These are phyloP conservation scores for Dioscorea zingiberensis DNA, from an alignment of 106 monocot genomes.

Conservation along the genomic window DNA sequence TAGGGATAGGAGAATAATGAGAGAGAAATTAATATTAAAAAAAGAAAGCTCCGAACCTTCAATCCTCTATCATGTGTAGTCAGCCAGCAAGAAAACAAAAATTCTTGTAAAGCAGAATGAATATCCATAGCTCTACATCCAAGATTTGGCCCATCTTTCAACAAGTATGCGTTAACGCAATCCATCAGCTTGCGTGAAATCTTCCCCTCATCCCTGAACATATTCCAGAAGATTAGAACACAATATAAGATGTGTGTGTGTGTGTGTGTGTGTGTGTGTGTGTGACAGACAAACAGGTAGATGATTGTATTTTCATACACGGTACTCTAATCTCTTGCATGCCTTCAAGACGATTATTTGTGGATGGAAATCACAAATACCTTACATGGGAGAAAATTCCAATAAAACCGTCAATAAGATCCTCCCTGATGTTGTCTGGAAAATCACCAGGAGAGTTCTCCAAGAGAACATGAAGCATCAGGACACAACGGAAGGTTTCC, in stretches of 20 bases:
- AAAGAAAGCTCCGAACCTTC: slow-evolving; percentile 39
- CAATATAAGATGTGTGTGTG: too few relatives aligned
- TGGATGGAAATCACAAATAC: slow-evolving; percentile 16
- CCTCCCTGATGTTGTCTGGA: slow-evolving; percentile 51
- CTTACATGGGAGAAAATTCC: slow-evolving; percentile 54
- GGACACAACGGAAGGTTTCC: slow-evolving; percentile 57
- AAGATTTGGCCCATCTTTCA: slow-evolving; percentile 93
- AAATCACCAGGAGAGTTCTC: slow-evolving; percentile 92
- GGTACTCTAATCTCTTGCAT: too few relatives aligned
- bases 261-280: too few relatives aligned
- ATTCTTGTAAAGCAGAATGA: slow-evolving; percentile 64
- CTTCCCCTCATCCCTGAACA: slow-evolving; percentile 81
- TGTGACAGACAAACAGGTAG: too few relatives aligned
- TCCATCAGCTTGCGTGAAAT: slow-evolving; percentile 87
- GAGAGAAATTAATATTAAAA: slow-evolving; percentile 5
- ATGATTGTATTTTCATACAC: too few relatives aligned
- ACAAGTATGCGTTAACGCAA: slow-evolving; percentile 71
- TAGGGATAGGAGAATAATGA: too few relatives aligned
- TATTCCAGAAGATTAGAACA: not conserved
- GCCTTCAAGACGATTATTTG: not conserved
- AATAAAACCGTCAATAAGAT: slow-evolving; percentile 52
- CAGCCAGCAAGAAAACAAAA: slow-evolving; percentile 65
- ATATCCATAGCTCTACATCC: slow-evolving; percentile 53
- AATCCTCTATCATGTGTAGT: slow-evolving; percentile 63
- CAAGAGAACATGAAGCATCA: slow-evolving; percentile 69